These are phyloP conservation scores for Colletotrichum tropicicola DNA, from an alignment of 2,329 filamentous ascomycete genomes.

Conservation along the genomic window DNA sequence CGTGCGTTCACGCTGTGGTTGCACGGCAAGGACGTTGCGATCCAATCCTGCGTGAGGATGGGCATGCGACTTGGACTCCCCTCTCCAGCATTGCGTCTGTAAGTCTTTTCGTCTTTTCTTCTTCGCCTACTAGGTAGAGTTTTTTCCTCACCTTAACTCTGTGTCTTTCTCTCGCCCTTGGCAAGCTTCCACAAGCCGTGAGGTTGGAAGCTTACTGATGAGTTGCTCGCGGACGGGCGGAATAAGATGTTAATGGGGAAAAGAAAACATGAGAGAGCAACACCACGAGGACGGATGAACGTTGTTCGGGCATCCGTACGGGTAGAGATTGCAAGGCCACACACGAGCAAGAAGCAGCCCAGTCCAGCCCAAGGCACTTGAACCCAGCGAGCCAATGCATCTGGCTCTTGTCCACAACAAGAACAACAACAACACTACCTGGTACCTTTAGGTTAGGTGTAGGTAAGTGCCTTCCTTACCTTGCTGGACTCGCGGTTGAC, in stretches of 20 bases:
- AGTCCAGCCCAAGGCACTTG: not conserved
- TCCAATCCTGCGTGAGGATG: conserved; percentile 1
- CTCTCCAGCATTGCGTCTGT: conserved; percentile 5
- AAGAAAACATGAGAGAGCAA: not conserved
- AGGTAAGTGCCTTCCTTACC: too few relatives aligned
- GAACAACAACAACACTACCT: too few relatives aligned
- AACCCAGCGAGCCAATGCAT: conserved; percentile 6
- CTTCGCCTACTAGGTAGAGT: not conserved
- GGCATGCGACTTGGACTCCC: not conserved
- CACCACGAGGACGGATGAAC: too few relatives aligned
- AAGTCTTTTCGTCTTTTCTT: conserved; percentile 14
- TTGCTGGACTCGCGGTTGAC: too few relatives aligned
- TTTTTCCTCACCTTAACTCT: conserved; percentile 17
- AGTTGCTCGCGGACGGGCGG: not conserved
- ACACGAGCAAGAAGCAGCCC: not conserved
- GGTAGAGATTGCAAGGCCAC: not conserved
- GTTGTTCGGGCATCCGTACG: not conserved
- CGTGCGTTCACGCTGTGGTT: conserved; percentile 5
- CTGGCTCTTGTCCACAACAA: not conserved
- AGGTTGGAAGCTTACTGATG: conserved; percentile 10
- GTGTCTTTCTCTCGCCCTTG: not conserved
- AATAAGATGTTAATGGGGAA: not conserved
- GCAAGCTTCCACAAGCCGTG: not conserved
- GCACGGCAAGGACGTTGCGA: not conserved
- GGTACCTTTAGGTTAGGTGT: not conserved